Conservation (phyloP, 768 basidiomycete species). For the Hypholoma fasciculare region DNA sequence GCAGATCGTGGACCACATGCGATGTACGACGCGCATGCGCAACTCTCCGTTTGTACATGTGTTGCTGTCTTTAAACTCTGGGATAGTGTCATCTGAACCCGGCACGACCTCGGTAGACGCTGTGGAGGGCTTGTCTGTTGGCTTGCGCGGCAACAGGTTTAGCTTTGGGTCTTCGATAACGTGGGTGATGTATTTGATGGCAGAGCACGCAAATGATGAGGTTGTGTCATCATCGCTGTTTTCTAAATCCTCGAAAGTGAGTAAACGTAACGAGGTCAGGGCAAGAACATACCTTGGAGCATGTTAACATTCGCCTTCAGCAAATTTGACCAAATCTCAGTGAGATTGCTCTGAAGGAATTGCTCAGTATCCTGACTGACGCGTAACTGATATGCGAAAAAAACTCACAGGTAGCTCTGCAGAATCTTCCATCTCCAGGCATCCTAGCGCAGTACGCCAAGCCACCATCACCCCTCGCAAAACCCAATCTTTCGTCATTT, state of each 20-base stretch:
- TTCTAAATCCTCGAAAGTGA: conserved; percentile 30
- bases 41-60: conserved; percentile 45
- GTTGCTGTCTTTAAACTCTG: conserved; percentile 9
- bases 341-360: conserved; percentile 40
- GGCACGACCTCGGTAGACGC: conserved; percentile 6
- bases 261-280: not conserved
- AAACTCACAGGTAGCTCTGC: conserved; percentile 50
- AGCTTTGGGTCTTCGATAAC: conserved; percentile 48
- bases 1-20: conserved; percentile 56
- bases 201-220: conserved; percentile 38
- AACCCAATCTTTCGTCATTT: conserved; percentile 53
- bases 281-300: conserved; percentile 41
- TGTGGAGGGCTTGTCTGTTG: not conserved
- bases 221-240: conserved; percentile 38
- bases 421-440: conserved; percentile 46
- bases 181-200: conserved; percentile 45
- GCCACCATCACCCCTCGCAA: conserved; percentile 51
- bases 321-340: conserved; percentile 59
- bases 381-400: conserved; percentile 1
- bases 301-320: conserved; percentile 46
- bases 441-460: conserved; percentile 50
- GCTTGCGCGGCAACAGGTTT: conserved; percentile 35
- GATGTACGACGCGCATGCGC: conserved; percentile 56
- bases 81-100: conserved; percentile 17
- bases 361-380: not conserved